Conservation (phyloP, 345 rosid species). For the Pistacia vera region DNA sequence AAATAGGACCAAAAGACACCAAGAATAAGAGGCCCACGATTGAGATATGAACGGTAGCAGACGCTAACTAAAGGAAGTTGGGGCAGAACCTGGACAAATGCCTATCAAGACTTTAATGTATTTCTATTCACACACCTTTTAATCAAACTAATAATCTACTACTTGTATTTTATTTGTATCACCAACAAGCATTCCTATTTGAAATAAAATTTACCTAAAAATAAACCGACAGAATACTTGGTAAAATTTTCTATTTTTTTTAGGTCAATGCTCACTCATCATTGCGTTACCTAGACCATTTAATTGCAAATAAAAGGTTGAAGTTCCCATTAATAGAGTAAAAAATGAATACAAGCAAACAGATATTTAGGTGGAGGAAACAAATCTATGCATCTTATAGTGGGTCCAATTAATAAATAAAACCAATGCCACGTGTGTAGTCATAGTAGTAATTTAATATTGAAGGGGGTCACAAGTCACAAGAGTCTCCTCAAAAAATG, state of each 20-base stretch:
- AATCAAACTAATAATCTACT: slow-evolving; percentile 23
- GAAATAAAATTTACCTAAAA: slow-evolving; percentile 15
- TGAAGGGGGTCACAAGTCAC: neutral
- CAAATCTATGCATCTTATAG: slow-evolving; percentile 26
- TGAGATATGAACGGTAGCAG: slow-evolving; percentile 25
- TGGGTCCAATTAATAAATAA: slow-evolving; percentile 14
- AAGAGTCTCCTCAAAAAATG: neutral
- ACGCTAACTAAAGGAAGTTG: slow-evolving; percentile 12
- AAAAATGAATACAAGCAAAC: slow-evolving; percentile 15
- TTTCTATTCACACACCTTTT: slow-evolving; percentile 36
- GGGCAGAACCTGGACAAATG: slow-evolving; percentile 18
- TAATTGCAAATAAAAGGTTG: slow-evolving; percentile 2
- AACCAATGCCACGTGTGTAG: neutral
- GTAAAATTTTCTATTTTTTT: neutral
- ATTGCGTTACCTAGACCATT: neutral
- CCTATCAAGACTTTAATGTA: slow-evolving; percentile 17
- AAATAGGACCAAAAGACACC: neutral
- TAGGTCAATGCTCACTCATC: neutral
- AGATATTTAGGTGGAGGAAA: slow-evolving; percentile 7
- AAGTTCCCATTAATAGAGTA: slow-evolving; percentile 6
- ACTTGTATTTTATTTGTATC: neutral
- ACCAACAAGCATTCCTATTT: neutral
- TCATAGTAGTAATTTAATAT: too few species aligned
- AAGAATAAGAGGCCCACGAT: slow-evolving; percentile 30
- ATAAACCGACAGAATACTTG: slow-evolving; percentile 19